Percentiles rank a stretch among this genome's conserved stretches.
Evolutionary conservation across 179 eudicot species (phyloP).

Genomic region (Carnegiea gigantea): DNA sequence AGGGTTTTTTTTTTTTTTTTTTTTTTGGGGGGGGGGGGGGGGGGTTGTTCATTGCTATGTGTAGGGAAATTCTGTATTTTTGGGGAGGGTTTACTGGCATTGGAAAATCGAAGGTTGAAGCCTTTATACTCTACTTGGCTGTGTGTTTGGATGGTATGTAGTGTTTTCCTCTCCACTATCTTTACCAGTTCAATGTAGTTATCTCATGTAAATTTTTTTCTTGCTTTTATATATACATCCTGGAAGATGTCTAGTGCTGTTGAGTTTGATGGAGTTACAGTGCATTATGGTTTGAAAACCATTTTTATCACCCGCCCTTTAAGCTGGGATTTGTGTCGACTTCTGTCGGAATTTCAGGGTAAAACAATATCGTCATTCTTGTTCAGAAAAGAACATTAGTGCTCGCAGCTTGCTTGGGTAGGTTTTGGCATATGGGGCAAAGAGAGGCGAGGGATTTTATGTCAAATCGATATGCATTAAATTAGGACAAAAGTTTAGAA

Average conservation of each 20-base stretch:
- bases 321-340: not conserved
- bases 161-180: not conserved
- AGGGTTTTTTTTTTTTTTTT: too few relatives aligned
- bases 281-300: not conserved
- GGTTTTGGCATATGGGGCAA: too few relatives aligned
- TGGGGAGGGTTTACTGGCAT: not conserved
- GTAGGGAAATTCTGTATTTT: too few relatives aligned
- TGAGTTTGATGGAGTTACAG: not conserved
- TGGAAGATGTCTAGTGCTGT: not conserved
- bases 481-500: too few relatives aligned
- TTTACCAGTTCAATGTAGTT: not conserved
- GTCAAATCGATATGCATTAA: too few relatives aligned
- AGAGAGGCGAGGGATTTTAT: too few relatives aligned
- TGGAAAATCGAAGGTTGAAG: not conserved
- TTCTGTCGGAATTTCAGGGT: not conserved
- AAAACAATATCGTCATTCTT: not conserved
- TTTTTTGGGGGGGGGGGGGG: too few relatives aligned
- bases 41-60: not conserved
- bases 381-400: not conserved
- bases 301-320: not conserved
- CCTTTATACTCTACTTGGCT: not conserved
- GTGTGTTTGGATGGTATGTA: not conserved
- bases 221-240: not conserved
- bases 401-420: too few relatives aligned
- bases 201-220: not conserved